phyloP scores from a whole-genome alignment of 441 rosid genomes.

The Mallotus japonicus region DNA sequence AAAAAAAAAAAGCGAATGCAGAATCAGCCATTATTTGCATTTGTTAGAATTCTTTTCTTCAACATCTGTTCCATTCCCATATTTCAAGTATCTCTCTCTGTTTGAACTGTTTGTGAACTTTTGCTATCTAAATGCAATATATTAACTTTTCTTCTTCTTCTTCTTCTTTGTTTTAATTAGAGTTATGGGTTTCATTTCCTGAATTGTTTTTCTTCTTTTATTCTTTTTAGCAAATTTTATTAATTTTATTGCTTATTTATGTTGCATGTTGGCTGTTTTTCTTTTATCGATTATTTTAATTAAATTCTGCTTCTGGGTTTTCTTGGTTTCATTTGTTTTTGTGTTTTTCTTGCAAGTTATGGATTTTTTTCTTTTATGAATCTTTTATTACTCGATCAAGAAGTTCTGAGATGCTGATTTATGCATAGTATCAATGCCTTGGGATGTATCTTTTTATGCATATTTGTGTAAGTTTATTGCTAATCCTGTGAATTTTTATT shows the following conservation, averaged over 20 bases:
- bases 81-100: slow-evolving; percentile 2
- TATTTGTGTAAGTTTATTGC: neutral
- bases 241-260: neutral
- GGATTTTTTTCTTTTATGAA: too few species aligned
- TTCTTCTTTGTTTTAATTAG: neutral
- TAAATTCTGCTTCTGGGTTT: neutral
- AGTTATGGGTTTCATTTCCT: neutral
- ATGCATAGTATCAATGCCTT: neutral
- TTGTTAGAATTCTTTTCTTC: neutral
- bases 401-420: neutral
- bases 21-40: neutral
- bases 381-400: neutral
- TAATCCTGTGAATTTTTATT: neutral
- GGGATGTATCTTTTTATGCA: neutral
- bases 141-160: neutral
- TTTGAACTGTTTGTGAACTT: neutral
- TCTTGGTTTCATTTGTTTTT: neutral
- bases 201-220: neutral
- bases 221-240: neutral
- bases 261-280: neutral
- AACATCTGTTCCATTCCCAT: slow-evolving; percentile 14
- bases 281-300: neutral
- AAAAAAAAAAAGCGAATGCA: neutral
- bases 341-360: neutral
- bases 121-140: neutral